These are phyloP conservation scores for Tulasnella sp. DNA, from an alignment of 768 basidiomycete species.

Conservation along the genomic window DNA sequence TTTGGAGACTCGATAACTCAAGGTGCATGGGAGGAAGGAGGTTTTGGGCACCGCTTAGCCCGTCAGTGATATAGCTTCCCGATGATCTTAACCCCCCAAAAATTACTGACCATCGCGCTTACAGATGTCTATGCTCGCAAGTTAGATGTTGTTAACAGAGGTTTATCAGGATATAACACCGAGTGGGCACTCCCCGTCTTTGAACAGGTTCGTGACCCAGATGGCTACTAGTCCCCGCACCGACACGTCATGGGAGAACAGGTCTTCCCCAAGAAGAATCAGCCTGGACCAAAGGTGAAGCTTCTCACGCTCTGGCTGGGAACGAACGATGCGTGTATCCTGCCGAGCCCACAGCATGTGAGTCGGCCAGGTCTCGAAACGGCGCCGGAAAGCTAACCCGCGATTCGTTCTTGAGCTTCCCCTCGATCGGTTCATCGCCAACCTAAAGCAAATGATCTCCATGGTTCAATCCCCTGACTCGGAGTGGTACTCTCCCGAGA, in stretches of 20 bases:
- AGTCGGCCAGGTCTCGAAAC: not conserved
- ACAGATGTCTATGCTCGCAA: conserved; percentile 68
- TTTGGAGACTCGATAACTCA: conserved; percentile 81
- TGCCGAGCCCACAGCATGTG: conserved; percentile 60
- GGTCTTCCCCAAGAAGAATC: conserved; percentile 44
- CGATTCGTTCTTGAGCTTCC: conserved; percentile 27
- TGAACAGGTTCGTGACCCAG: conserved; percentile 41
- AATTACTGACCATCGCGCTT: not conserved
- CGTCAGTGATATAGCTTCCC: conserved; percentile 34
- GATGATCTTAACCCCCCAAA: not conserved
- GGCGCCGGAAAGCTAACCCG: not conserved
- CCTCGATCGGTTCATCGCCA: conserved; percentile 46
- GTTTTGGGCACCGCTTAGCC: conserved; percentile 57
- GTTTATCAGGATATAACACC: conserved; percentile 75
- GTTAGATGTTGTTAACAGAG: conserved; percentile 79
- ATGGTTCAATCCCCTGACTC: conserved; percentile 54
- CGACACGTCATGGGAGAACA: conserved; percentile 21
- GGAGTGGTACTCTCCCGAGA: conserved; percentile 53
- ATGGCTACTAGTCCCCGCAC: not conserved
- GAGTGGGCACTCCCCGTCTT: conserved; percentile 76
- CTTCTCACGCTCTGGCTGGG: conserved; percentile 86
- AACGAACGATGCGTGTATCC: conserved; percentile 66
- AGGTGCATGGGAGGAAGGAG: conserved; percentile 44
- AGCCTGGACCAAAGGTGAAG: conserved; percentile 44
- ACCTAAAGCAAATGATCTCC: conserved; percentile 50